Base-by-base conservation (phyloP, 1,139 yeast species). In the Geotrichum candidum region DNA sequence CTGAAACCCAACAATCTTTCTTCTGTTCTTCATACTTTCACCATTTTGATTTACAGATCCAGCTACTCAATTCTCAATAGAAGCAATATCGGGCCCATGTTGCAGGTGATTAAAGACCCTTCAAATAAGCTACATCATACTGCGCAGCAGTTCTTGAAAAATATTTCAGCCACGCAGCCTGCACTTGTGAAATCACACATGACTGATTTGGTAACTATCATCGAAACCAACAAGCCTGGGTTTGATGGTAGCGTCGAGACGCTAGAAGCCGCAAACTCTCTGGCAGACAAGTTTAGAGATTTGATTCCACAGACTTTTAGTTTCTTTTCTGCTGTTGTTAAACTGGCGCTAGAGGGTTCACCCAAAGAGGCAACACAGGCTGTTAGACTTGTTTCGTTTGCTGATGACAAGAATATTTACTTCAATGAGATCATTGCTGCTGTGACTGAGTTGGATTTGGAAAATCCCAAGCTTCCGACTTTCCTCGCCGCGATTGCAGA, bases 321-420 rank as follows among this genome's bases (percentile, higher is more conserved):
- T 23, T 66, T 74, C 51, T 66, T 68, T 58, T 63, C 65, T 13
- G 71, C 77, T 5, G 66, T 78, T 51, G 75, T 78, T 57, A 72
- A 74, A 1, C 73, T 86, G 48, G 82, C 88, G 0, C 64, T 77
- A 0, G 68, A 70, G 1, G 95, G 95, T 0, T 74, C 82, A 0
- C 84, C 90, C 0, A 65, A 70, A 13, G 90, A 87, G 67, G 88
- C 94, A 0, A 84, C 81, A 68, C 88, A 86, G 70, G 81, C 92
- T 0, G 76, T 85, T 10, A 85, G 84, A 68, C 76, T 88, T 9
- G 68, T 89, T n/a, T 74, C 83, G 41, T 76, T 82, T 35, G 73
- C 78, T 1, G 76, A 76, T 54, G 78, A 79, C 51, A 66, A 66
- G 52, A 83, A 80, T 50, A 70, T 75, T 3, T 71, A 74, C 31